phyloP scores from a whole-genome alignment of 768 basidiomycete species.

The Xerocomellus amylosporus region DNA sequence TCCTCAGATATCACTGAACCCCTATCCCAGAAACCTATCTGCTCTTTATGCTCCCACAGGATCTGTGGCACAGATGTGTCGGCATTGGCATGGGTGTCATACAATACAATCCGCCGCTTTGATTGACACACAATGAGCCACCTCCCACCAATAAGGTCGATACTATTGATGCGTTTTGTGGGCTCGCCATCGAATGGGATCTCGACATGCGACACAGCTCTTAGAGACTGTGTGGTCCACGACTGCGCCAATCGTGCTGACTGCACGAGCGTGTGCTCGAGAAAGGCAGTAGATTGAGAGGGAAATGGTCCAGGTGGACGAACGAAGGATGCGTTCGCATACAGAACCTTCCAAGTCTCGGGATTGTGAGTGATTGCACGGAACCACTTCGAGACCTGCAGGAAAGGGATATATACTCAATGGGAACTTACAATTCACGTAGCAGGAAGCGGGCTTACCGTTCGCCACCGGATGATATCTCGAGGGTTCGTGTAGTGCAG shows the following conservation, averaged over 20 bases:
- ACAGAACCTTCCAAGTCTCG: neutral
- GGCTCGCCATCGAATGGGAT: neutral
- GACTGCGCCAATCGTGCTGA: neutral
- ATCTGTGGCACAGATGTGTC: neutral
- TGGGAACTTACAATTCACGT: neutral
- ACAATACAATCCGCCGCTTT: neutral
- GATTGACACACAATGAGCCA: constrained; percentile 2
- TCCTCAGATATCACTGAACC: neutral
- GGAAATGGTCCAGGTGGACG: neutral
- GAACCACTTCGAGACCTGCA: neutral
- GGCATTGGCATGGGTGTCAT: neutral
- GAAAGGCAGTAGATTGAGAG: neutral
- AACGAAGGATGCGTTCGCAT: neutral
- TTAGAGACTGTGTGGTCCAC: neutral
- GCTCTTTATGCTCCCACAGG: neutral
- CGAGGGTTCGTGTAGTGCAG: neutral
- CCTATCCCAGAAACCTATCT: neutral
- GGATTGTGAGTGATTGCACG: neutral
- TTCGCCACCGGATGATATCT: constrained; percentile 5
- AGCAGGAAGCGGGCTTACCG: neutral
- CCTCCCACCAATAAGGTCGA: neutral
- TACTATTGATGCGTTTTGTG: neutral
- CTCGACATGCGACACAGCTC: neutral
- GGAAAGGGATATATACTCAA: neutral
- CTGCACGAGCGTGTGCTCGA: neutral